A percentile compares a stretch with the other conserved stretches of the same genome.
phyloP scores from a whole-genome alignment of 805 yeast genomes.

The Saccharomycopsis guyanensis region DNA sequence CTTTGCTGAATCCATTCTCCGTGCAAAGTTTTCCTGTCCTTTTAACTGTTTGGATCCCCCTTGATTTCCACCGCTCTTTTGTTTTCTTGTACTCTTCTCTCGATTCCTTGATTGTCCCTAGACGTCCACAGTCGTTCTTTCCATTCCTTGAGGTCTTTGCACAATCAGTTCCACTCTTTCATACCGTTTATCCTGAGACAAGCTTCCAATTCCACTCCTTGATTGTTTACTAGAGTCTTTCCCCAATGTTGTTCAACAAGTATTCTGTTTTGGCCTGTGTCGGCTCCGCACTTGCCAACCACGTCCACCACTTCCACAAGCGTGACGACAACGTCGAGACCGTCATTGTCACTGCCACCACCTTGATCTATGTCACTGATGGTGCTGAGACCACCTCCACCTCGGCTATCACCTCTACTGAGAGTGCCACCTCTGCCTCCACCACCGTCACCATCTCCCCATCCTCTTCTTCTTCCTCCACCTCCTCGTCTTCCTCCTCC shows the following conservation, averaged over 20 bases:
- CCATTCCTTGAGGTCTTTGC: slow-evolving; percentile 50
- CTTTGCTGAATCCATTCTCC: not conserved
- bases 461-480: slow-evolving; percentile 20
- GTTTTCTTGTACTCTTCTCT: slow-evolving; percentile 25
- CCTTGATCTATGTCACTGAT: slow-evolving; percentile 30
- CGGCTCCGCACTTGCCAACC: slow-evolving; percentile 25
- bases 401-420: slow-evolving; percentile 16
- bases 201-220: slow-evolving; percentile 40
- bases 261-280: slow-evolving; percentile 19
- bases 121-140: slow-evolving; percentile 29
- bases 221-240: not conserved
- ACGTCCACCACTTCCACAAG: slow-evolving; percentile 22
- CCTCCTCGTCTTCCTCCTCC: slow-evolving; percentile 25
- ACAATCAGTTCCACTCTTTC: slow-evolving; percentile 78
- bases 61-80: slow-evolving; percentile 26
- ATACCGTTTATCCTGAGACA: no score
- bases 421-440: slow-evolving; percentile 5
- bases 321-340: slow-evolving; percentile 29
- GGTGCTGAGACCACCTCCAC: slow-evolving; percentile 26
- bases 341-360: slow-evolving; percentile 51
- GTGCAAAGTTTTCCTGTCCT: slow-evolving; percentile 25
- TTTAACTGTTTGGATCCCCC: slow-evolving; percentile 26
- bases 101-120: slow-evolving; percentile 25
- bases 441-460: slow-evolving; percentile 10
- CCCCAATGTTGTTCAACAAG: not conserved